Evolutionary conservation across 2,329 filamentous ascomycete genomes (phyloP).

Genomic region (Stromatinia cepivora): DNA sequence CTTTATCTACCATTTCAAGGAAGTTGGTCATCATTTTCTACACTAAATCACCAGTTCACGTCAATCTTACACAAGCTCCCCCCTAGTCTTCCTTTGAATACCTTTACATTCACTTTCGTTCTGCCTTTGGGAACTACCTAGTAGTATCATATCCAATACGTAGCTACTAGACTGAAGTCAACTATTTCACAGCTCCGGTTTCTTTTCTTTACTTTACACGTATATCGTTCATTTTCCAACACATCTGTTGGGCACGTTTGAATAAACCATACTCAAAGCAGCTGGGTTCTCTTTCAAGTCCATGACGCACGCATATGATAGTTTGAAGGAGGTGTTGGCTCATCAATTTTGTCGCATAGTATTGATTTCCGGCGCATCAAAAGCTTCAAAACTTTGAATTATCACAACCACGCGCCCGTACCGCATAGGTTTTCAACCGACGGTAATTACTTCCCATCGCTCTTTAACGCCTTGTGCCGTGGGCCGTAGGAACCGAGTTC

Average conservation of each 20-base stretch:
- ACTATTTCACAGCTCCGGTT: not conserved
- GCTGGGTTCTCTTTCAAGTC: too few species aligned
- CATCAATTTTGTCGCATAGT: not conserved
- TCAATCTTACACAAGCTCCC: not conserved
- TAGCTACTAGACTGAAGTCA: not conserved
- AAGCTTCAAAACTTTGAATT: not conserved
- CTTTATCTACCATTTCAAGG: constrained; percentile 1
- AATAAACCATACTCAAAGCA: not conserved
- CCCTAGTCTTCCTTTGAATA: too few species aligned
- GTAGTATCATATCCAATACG: not conserved
- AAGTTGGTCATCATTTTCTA: not conserved
- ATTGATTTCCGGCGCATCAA: not conserved
- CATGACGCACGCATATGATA: not conserved
- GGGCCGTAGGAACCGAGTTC: not conserved
- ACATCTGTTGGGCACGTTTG: not conserved
- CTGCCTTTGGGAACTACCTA: not conserved
- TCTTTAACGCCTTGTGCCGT: not conserved
- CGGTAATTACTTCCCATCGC: too few species aligned
- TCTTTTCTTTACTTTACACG: not conserved
- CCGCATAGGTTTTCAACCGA: not conserved
- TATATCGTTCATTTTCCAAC: not conserved
- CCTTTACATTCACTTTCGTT: not conserved
- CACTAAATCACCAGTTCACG: not conserved
- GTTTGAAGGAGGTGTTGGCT: not conserved
- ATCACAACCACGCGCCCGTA: not conserved